Evolutionary conservation across 108 stramenopile genomes (phyloP), one percentile per base, ranked within the genome.

Genomic region (Skeletonema grethae): DNA sequence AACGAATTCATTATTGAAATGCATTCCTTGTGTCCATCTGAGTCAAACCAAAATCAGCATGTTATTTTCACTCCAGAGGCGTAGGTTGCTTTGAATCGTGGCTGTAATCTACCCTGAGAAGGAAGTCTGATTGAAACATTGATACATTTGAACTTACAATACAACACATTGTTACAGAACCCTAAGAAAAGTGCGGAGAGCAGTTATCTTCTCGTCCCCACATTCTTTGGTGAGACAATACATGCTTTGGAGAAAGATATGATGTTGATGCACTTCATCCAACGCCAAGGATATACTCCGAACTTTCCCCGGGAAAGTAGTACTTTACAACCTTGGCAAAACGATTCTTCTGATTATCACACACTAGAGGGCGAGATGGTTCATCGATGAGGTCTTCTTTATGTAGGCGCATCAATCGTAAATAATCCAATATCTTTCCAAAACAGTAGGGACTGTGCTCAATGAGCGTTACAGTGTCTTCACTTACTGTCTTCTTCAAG

Each of bases 271-370:
- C 25, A 1, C 25, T 28, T 28, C 1, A 28, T 28, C 25, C 32
- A 34, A 34, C 6, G 32, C 72, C 72, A 7, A 53, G 50, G 50
- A 53, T 22, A 31, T 57, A 70, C 55, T 45, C 32, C 2, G 76
- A 59, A 28, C 41, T 68, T 11, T 69, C 73, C 3, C 80, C 80
- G 0, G 80, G 80, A 29, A 71, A 71, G 70, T 48, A 62, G 50
- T 71, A 59, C 28, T 50, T 61, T 7, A 62, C 45, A 3, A 71
- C 61, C n/a, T 62, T 71, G 15, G 62, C 45, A 13, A 62, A 71
- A 45, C 70, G 48, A 10, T 22, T 38, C 48, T 48, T 71, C 22
- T 71, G 59, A n/a, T 38, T 18, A 10, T 32, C n/a, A 22, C 28
- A 10, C 9, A 71, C 70, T 35, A 30, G 10, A 10, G 70, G 70